Conservation (phyloP, 306 rosid species). For the Medicago lupulina region DNA sequence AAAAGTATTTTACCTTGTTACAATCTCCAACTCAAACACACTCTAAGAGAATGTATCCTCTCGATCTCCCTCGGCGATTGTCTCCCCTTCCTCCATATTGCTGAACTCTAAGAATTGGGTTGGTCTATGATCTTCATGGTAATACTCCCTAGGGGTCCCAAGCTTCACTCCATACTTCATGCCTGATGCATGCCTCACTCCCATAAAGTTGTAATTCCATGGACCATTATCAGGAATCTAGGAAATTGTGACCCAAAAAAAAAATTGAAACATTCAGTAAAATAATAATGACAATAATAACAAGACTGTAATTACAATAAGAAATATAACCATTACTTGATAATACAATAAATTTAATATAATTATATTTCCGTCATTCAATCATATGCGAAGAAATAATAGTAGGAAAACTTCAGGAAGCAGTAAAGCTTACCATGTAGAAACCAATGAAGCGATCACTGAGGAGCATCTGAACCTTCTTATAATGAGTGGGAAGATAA, state of each 20-base stretch:
- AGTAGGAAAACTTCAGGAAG: not conserved
- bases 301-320: not conserved
- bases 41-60: conserved; percentile 64
- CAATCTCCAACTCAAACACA: not conserved
- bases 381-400: too few species aligned
- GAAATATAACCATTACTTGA: too few species aligned
- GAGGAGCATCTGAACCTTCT: conserved; percentile 99
- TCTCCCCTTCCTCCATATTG: conserved; percentile 92
- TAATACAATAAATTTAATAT: too few species aligned
- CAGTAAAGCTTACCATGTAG: conserved; percentile 75
- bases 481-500: conserved; percentile 95
- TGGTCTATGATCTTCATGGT: conserved; percentile 95
- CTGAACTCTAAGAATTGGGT: conserved; percentile 98
- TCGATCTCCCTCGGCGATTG: conserved; percentile 74
- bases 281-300: not conserved
- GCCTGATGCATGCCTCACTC: conserved; percentile 89
- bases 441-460: conserved; percentile 98
- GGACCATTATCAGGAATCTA: conserved; percentile 96
- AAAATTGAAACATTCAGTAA: not conserved
- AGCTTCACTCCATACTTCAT: conserved; percentile 95
- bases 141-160: conserved; percentile 88
- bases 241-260: conserved; percentile 45
- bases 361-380: too few species aligned
- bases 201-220: conserved; percentile 99
- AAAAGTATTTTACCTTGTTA: not conserved